Conservation (phyloP, 345 rosid genomes). For the Alliaria petiolata region DNA sequence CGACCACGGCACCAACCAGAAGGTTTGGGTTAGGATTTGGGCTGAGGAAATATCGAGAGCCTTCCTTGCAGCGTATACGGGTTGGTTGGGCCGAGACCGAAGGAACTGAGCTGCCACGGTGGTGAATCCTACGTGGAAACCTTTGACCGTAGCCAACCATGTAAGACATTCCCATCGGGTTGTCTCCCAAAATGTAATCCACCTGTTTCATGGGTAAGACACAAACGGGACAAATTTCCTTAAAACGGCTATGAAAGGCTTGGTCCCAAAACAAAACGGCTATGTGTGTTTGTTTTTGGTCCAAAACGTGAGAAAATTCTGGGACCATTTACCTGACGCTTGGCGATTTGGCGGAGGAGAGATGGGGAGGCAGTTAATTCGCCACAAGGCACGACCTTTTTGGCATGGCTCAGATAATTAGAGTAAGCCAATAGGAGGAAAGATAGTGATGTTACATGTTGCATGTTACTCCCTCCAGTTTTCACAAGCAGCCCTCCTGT, state of each 20-base stretch:
- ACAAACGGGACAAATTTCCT: too few relatives aligned
- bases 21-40: slow-evolving; percentile 77
- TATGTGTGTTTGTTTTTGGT: slow-evolving; percentile 5
- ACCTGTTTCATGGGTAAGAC: slow-evolving; percentile 46
- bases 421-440: slow-evolving; percentile 85
- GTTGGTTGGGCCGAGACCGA: slow-evolving; percentile 61
- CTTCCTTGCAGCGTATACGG: slow-evolving; percentile 61
- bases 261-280: slow-evolving; percentile 24
- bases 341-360: slow-evolving; percentile 54
- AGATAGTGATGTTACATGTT: slow-evolving; percentile 87
- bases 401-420: slow-evolving; percentile 70
- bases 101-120: slow-evolving; percentile 81
- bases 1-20: slow-evolving; percentile 77
- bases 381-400: slow-evolving; percentile 60
- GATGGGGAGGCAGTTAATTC: slow-evolving; percentile 49
- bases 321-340: slow-evolving; percentile 47
- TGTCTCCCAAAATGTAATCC: slow-evolving; percentile 93
- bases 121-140: slow-evolving; percentile 89
- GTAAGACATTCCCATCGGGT: slow-evolving; percentile 81
- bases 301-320: not conserved
- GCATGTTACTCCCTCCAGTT: slow-evolving; percentile 95
- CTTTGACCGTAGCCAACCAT: slow-evolving; percentile 91
- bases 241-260: not conserved
- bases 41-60: slow-evolving; percentile 58
- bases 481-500: slow-evolving; percentile 85